phyloP scores from a whole-genome alignment of 164 flowering plant genomes.

The Dillenia turbinata region DNA sequence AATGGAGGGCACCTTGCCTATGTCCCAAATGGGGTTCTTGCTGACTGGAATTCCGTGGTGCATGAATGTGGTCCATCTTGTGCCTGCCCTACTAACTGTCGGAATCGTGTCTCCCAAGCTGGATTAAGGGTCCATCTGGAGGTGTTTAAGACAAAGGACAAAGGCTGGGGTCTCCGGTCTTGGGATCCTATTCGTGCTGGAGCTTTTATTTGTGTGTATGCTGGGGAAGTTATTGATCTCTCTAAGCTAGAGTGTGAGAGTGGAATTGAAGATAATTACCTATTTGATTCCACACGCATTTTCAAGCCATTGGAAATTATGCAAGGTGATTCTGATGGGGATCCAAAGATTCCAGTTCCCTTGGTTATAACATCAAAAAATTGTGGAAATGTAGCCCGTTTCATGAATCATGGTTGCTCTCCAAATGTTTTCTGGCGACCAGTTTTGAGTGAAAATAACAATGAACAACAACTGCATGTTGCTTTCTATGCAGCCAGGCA shows the following conservation, averaged over 20 bases:
- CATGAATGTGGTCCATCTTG: slow-evolving; percentile 55
- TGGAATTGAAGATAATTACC: slow-evolving; percentile 35
- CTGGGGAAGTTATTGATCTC: slow-evolving; percentile 48
- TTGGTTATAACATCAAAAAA: slow-evolving; percentile 44
- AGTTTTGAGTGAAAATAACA: slow-evolving; percentile 35
- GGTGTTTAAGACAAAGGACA: slow-evolving; percentile 62
- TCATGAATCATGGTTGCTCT: slow-evolving; percentile 78
- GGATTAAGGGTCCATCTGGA: slow-evolving; percentile 55
- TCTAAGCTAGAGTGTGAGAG: slow-evolving; percentile 9
- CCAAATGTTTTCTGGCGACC: slow-evolving; percentile 75
- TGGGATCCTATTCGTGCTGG: slow-evolving; percentile 79
- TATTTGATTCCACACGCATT: slow-evolving; percentile 39
- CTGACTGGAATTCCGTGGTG: slow-evolving; percentile 26
- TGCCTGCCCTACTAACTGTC: slow-evolving; percentile 43
- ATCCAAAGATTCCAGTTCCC: slow-evolving; percentile 24
- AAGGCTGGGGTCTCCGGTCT: slow-evolving; percentile 79
- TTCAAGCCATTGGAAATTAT: slow-evolving; percentile 23
- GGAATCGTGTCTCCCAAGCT: slow-evolving; percentile 51
- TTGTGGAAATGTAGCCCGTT: slow-evolving; percentile 71
- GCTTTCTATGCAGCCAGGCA: slow-evolving; percentile 58
- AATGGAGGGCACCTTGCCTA: slow-evolving; percentile 43
- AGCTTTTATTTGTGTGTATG: slow-evolving; percentile 62
- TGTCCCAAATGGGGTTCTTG: slow-evolving; percentile 34
- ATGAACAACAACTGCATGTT: slow-evolving; percentile 40
- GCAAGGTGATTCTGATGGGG: slow-evolving; percentile 16